Conservation (phyloP, 1,284 basidiomycete genomes). For the Puccinia hordei region DNA sequence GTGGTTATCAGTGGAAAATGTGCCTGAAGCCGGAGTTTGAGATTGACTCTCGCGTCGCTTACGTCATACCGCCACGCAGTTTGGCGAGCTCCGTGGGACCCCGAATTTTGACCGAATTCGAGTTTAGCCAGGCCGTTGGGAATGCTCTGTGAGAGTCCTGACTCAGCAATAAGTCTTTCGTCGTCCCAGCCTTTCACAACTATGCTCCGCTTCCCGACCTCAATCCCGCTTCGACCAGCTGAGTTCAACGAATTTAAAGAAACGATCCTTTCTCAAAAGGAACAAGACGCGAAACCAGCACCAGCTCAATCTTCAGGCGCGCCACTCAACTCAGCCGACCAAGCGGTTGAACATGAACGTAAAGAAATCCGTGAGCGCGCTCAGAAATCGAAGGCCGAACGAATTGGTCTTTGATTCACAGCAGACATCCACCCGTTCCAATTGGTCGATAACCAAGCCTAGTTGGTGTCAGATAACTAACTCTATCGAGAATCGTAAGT, state of each 20-base stretch:
- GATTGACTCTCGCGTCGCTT: no score
- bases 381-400: slow-evolving; percentile 36
- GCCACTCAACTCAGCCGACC: not conserved
- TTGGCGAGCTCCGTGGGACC: no score
- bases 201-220: slow-evolving; percentile 22
- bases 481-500: no score
- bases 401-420: slow-evolving; percentile 25
- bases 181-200: no score
- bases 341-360: slow-evolving; percentile 24
- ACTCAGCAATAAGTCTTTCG: no score
- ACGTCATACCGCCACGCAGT: no score
- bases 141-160: no score
- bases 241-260: slow-evolving; percentile 46
- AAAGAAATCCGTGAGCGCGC: slow-evolving; percentile 19
- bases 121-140: no score
- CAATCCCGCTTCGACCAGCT: slow-evolving; percentile 35
- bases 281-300: not conserved
- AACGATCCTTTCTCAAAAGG: slow-evolving; percentile 27
- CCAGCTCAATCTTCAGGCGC: not conserved
- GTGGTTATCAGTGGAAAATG: not conserved
- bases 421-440: not conserved
- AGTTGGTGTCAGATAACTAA: no score
- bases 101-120: no score
- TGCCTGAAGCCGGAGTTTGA: no score
- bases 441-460: not conserved